Evolutionary conservation across 23 red algal species (phyloP).

Genomic region (Cyanidioschyzon merolae): DNA sequence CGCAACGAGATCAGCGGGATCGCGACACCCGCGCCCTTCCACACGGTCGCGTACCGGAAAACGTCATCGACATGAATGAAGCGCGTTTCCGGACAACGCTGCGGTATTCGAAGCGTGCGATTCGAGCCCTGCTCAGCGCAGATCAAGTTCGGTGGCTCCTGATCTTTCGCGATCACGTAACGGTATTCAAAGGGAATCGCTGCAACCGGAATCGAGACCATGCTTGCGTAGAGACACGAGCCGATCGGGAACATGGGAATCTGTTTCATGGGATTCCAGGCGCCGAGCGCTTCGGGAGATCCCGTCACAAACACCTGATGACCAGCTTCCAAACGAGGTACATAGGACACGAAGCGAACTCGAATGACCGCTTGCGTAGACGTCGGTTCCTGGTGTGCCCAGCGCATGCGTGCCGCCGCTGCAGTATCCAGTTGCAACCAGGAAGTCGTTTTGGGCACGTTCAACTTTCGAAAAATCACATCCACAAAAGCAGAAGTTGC

Average conservation of each 20-base stretch:
- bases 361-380: neutral
- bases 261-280: neutral
- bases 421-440: neutral
- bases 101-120: neutral
- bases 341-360: neutral
- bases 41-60: constrained; percentile 34
- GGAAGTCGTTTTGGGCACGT: neutral
- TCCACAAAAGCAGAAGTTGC: neutral
- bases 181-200: neutral
- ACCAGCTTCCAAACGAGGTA: neutral
- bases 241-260: neutral
- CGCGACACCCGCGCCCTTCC: constrained; percentile 65
- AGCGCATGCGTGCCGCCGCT: neutral
- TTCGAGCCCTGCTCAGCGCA: neutral
- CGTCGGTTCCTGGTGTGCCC: neutral
- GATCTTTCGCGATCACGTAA: neutral
- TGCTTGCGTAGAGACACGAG: neutral
- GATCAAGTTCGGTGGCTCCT: neutral
- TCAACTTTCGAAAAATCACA: neutral
- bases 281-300: neutral
- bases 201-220: neutral
- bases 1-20: constrained; percentile 76
- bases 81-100: neutral
- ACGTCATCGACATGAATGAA: neutral
- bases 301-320: neutral